phyloP scores from a whole-genome alignment of 495 filamentous ascomycete genomes.

The Xanthoparmelia taractica region DNA sequence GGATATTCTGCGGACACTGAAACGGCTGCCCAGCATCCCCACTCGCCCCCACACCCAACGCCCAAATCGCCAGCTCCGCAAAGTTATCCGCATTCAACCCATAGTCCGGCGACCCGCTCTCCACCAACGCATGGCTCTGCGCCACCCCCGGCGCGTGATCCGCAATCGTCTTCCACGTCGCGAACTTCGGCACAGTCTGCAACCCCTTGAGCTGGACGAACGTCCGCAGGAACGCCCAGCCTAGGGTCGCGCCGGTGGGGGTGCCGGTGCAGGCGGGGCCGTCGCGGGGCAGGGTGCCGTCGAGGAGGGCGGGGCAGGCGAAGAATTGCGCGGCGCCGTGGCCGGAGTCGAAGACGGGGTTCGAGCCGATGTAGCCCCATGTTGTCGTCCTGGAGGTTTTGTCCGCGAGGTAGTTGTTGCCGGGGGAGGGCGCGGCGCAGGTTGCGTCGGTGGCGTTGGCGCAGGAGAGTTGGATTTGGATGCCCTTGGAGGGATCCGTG shows the following conservation, averaged over 20 bases:
- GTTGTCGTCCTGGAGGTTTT: not conserved
- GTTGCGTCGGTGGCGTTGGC: not conserved
- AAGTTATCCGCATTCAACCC: constrained; percentile 6
- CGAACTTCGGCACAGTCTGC: not conserved
- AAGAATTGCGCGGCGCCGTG: not conserved
- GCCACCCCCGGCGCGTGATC: not conserved
- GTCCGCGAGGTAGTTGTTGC: not conserved
- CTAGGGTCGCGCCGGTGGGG: not conserved
- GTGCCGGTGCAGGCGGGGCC: constrained; percentile 4
- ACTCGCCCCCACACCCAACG: not conserved
- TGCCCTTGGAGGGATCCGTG: not conserved
- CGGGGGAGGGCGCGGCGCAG: not conserved
- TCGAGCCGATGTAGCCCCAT: constrained; percentile 6
- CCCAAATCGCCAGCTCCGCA: constrained; percentile 8
- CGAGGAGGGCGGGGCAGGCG: constrained; percentile 1
- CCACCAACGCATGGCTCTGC: not conserved
- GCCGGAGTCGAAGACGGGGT: not conserved
- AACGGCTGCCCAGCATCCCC: not conserved
- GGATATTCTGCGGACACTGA: not conserved
- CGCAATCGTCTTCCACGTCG: not conserved
- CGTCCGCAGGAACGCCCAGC: constrained; percentile 8
- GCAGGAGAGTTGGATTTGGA: constrained; percentile 4
- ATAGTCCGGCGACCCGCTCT: no score
- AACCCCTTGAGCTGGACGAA: constrained; percentile 3
- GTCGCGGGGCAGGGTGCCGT: not conserved